Evolutionary conservation across 495 filamentous ascomycete genomes (phyloP), one percentile per base, ranked within the genome.

Genomic region (Hamigera avellanea): DNA sequence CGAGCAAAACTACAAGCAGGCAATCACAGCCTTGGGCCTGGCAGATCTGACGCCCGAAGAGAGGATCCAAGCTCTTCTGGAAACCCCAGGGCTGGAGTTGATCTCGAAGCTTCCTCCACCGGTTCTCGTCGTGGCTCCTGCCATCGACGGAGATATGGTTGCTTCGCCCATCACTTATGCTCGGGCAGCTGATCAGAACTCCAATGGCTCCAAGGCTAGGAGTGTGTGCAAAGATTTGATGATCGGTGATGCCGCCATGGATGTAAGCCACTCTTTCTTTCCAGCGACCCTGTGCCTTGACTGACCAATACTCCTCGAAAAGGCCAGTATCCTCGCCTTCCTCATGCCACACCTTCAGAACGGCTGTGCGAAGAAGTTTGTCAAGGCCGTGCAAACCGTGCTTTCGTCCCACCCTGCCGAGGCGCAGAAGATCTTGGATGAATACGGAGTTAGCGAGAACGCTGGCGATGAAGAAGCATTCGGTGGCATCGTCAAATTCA

Each of bases 211-310:
- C 6, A 43, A 36, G 12, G 53, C 51, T 3, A 55, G 51, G 43
- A 19, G 35, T 15, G 58, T 50, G 56, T 69, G 63, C 39, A 37
- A 50, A 10, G 52, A 55, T n/a, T 35, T 67, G n/a, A 46, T 67
- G 41, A 54, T 67, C 17, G 65, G 65, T 10, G 49, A 66, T 43
- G 52, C 56, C 8, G 47, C 55, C 37, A 46, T 57, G 41, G 63
- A 69, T 46, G 64, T 64, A 48, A 36, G 54, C 42, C n/a, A 6
- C n/a, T 34, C 40, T 15, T 30, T 15, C 12, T 13, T n/a, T 13
- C n/a, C 28, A 30, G n/a, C n/a, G 14, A 12, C 6, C 5, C 23
- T 39, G 28, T 14, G 17, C 10, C 14, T 27, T 28, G 32, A 41
- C 12, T 37, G 43, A 13, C 28, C 16, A 19, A 13, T 14, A 33